Evolutionary conservation across 495 filamentous ascomycete genomes (phyloP).

Genomic region (Penicillium ochrochloron): DNA sequence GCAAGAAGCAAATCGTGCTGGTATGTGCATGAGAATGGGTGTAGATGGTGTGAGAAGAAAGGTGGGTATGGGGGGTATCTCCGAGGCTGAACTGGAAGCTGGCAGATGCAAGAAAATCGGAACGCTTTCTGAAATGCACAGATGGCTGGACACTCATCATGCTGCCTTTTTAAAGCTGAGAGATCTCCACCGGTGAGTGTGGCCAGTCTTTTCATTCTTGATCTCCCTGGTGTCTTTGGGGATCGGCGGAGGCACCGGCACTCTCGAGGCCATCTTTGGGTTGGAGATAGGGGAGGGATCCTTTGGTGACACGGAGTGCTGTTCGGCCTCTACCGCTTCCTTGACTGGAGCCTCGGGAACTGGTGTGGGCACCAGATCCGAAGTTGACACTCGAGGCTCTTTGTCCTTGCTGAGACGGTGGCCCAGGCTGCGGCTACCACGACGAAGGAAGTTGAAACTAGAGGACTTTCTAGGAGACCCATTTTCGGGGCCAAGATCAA

Average conservation of each 20-base stretch:
- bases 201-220: constrained; percentile 22
- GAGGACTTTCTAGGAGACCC: constrained; percentile 45
- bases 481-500: constrained; percentile 39
- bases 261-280: constrained; percentile 23
- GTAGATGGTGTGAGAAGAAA: constrained; percentile 16
- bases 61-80: constrained; percentile 29
- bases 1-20: constrained; percentile 33
- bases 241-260: constrained; percentile 12
- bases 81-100: constrained; percentile 20
- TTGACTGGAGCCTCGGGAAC: constrained; percentile 26
- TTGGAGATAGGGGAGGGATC: constrained; percentile 20
- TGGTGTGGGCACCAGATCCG: constrained; percentile 31
- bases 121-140: constrained; percentile 28
- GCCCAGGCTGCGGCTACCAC: constrained; percentile 65
- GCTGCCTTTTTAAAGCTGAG: constrained; percentile 37
- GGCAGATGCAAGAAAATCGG: constrained; percentile 22
- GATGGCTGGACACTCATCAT: constrained; percentile 15
- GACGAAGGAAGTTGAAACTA: constrained; percentile 56
- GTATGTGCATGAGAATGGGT: constrained; percentile 32
- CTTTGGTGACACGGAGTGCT: constrained; percentile 21
- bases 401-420: constrained; percentile 47
- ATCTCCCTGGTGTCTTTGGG: constrained; percentile 19
- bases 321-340: constrained; percentile 12
- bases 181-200: constrained; percentile 33
- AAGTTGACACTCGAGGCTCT: constrained; percentile 40